Evolutionary conservation across 176 grass and related monocot species (phyloP).

Genomic region (Zea mays): DNA sequence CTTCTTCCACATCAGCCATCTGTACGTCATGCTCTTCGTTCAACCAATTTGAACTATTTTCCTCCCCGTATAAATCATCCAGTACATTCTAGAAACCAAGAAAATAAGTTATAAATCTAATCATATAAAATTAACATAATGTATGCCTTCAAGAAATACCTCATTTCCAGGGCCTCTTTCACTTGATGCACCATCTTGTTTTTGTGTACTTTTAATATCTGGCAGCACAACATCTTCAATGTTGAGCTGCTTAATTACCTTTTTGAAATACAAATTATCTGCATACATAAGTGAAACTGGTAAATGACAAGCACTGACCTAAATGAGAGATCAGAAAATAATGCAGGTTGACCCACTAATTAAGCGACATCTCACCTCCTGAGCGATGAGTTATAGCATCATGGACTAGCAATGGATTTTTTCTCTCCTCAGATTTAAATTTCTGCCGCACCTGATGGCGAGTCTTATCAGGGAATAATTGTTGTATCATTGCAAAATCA

Average conservation of each 20-base stretch:
- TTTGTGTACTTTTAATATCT: slow-evolving; percentile 22
- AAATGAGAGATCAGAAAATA: slow-evolving; percentile 28
- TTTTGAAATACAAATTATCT: slow-evolving; percentile 80
- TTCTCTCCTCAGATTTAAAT: slow-evolving; percentile 85
- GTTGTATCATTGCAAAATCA: slow-evolving; percentile 96
- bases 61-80: slow-evolving; percentile 25
- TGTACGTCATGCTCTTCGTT: slow-evolving; percentile 14
- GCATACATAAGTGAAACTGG: slow-evolving; percentile 17
- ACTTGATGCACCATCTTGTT: slow-evolving; percentile 39
- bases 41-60: slow-evolving; percentile 31
- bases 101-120: slow-evolving; percentile 18
- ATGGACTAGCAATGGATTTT: slow-evolving; percentile 57
- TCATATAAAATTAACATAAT: neutral
- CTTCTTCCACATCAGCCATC: slow-evolving; percentile 32
- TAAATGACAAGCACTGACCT: slow-evolving; percentile 17
- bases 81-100: slow-evolving; percentile 20
- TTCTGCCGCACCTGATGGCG: slow-evolving; percentile 71
- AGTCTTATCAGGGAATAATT: slow-evolving; percentile 76
- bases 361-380: slow-evolving; percentile 44
- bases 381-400: slow-evolving; percentile 73
- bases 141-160: slow-evolving; percentile 23
- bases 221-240: slow-evolving; percentile 40
- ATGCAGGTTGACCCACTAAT: slow-evolving; percentile 11
- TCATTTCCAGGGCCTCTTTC: slow-evolving; percentile 29
- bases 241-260: slow-evolving; percentile 76